Conservation (phyloP, 2,329 filamentous ascomycete genomes). For the Ploettnerulaceae sp. region DNA sequence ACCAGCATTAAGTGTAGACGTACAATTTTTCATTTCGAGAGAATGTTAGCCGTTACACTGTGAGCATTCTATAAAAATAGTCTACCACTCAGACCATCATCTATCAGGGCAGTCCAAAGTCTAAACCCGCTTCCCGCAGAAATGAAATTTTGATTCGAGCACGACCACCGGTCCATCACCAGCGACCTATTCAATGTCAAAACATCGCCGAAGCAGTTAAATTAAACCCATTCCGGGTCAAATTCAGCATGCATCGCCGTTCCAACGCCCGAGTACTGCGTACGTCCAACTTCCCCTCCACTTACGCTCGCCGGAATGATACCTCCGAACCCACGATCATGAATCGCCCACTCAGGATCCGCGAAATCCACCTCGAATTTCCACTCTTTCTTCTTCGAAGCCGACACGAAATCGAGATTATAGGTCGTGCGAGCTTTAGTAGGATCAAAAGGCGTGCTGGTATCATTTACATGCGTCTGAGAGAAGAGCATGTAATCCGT, state of each 20-base stretch:
- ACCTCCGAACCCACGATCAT: neutral
- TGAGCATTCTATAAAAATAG: too few species aligned
- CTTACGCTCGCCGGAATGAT: neutral
- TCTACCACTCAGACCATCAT: too few species aligned
- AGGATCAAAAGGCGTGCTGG: neutral
- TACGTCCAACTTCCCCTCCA: neutral
- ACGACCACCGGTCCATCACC: too few species aligned
- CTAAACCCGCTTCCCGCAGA: too few species aligned
- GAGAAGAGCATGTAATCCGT: neutral
- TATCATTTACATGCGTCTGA: neutral
- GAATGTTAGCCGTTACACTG: too few species aligned
- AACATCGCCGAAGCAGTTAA: neutral
- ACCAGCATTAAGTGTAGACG: too few species aligned
- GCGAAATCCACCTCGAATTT: neutral
- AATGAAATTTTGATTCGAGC: too few species aligned
- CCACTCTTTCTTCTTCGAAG: neutral
- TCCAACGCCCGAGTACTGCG: neutral
- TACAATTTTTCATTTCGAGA: too few species aligned
- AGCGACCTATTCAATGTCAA: too few species aligned
- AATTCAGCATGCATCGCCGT: conserved; percentile 3
- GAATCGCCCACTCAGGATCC: neutral
- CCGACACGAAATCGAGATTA: neutral
- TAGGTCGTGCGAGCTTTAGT: neutral
- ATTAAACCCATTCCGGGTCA: neutral
- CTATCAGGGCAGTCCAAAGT: too few species aligned